These are phyloP conservation scores for Pythium brachiatum DNA, from an alignment of 352 stramenopile genomes.

Conservation along the genomic window DNA sequence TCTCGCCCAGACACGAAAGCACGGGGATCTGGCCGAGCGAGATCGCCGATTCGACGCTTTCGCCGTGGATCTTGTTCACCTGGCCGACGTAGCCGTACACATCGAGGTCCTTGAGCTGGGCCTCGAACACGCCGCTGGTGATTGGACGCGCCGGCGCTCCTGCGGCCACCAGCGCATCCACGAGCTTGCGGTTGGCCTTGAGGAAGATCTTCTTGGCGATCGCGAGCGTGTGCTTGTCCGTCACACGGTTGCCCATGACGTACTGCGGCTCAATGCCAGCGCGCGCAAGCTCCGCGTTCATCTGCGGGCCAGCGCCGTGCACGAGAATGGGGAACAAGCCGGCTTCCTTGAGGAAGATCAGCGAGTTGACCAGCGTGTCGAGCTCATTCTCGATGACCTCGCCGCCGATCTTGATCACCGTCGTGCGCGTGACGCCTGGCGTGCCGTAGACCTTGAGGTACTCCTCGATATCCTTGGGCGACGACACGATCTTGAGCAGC, in stretches of 20 bases:
- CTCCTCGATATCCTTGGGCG: conserved; percentile 58
- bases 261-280: conserved; percentile 87
- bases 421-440: conserved; percentile 65
- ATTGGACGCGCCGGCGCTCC: conserved; percentile 75
- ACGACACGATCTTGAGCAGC: conserved; percentile 53
- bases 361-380: conserved; percentile 77
- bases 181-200: conserved; percentile 78
- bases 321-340: conserved; percentile 86
- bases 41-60: conserved; percentile 68
- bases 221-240: conserved; percentile 80
- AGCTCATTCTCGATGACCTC: conserved; percentile 89
- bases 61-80: conserved; percentile 71
- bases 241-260: conserved; percentile 85
- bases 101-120: conserved; percentile 75
- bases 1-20: conserved; percentile 83
- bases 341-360: conserved; percentile 80
- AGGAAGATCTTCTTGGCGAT: conserved; percentile 87
- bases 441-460: conserved; percentile 75
- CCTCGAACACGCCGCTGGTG: conserved; percentile 83
- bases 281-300: conserved; percentile 83
- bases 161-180: conserved; percentile 66
- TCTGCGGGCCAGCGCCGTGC: conserved; percentile 86
- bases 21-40: conserved; percentile 75
- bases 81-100: conserved; percentile 86
- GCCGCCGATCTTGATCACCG: conserved; percentile 89